A percentile compares a stretch with the other conserved stretches of the same genome.
Conservation (phyloP, 2,329 filamentous ascomycete species). For the Fusarium vanettenii region DNA sequence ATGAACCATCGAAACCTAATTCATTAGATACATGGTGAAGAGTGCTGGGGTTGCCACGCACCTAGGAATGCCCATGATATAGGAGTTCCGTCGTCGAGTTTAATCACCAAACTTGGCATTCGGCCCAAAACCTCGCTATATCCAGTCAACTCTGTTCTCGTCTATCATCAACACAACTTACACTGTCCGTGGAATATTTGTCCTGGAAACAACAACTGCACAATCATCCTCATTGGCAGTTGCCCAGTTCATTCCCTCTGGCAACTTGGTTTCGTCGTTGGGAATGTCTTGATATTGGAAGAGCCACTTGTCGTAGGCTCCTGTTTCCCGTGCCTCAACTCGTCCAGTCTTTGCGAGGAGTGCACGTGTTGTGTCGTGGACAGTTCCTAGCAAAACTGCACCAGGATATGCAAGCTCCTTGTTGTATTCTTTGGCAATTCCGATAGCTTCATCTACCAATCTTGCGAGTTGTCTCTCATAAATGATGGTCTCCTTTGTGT, state of each 20-base stretch:
- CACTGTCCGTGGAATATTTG: conserved; percentile 67
- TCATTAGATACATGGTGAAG: not conserved
- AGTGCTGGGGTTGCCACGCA: conserved; percentile 16
- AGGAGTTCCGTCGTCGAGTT: conserved; percentile 57
- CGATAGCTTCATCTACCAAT: conserved; percentile 46
- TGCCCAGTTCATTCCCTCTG: conserved; percentile 67
- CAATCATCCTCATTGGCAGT: conserved; percentile 64
- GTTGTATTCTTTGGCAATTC: conserved; percentile 41
- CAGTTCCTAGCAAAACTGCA: conserved; percentile 51
- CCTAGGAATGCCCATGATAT: conserved; percentile 75
- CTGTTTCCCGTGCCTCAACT: conserved; percentile 42
- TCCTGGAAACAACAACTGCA: conserved; percentile 64
- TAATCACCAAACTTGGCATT: conserved; percentile 61
- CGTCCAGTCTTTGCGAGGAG: conserved; percentile 42
- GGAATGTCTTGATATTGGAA: conserved; percentile 63
- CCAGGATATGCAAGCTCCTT: conserved; percentile 34
- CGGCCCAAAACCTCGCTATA: conserved; percentile 55
- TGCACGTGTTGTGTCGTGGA: conserved; percentile 46
- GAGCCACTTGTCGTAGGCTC: conserved; percentile 67
- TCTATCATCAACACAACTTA: conserved; percentile 34
- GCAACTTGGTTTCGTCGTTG: conserved; percentile 46
- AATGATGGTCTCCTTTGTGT: conserved; percentile 9
- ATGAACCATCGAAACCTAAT: conserved; percentile 68
- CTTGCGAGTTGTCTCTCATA: conserved; percentile 50
- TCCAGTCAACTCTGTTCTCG: not conserved